Evolutionary conservation across 306 rosid species (phyloP).

Genomic region (Hippophae rhamnoides): DNA sequence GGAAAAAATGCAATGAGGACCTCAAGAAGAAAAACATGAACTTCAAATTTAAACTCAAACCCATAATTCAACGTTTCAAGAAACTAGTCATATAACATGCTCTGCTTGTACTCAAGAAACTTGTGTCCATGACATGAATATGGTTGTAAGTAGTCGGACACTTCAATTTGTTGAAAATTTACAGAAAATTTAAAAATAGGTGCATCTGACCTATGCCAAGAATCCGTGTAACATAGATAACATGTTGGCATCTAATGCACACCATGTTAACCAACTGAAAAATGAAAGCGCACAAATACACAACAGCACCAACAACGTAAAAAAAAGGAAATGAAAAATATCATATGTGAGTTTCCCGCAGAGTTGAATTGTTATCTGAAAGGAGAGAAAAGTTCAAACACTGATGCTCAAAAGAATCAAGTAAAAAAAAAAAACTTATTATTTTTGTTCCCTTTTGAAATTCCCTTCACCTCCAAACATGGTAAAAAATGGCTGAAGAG

Average conservation of each 20-base stretch:
- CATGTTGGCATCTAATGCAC: not conserved
- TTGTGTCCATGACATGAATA: no score
- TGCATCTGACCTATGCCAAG: not conserved
- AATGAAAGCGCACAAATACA: conserved; percentile 29
- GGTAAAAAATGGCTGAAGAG: not conserved
- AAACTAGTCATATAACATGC: no score
- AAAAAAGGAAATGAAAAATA: no score
- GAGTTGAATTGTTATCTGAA: not conserved
- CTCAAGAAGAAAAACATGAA: no score
- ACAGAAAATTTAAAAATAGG: conserved; percentile 5
- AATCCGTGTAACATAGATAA: not conserved
- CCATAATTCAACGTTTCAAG: no score
- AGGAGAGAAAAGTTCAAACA: not conserved
- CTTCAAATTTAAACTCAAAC: no score
- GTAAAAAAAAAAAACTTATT: no score
- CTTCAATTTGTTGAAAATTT: conserved; percentile 1
- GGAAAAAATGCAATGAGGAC: conserved; percentile 4
- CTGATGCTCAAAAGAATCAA: no score
- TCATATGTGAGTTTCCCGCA: not conserved
- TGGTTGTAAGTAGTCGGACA: no score
- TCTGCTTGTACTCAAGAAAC: no score
- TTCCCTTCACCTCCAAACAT: no score
- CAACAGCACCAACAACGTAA: not conserved
- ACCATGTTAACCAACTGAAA: conserved; percentile 15
- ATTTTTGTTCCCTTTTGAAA: no score